phyloP scores from a whole-genome alignment of 2,329 filamentous ascomycete species.

The Sporothrix mexicana region DNA sequence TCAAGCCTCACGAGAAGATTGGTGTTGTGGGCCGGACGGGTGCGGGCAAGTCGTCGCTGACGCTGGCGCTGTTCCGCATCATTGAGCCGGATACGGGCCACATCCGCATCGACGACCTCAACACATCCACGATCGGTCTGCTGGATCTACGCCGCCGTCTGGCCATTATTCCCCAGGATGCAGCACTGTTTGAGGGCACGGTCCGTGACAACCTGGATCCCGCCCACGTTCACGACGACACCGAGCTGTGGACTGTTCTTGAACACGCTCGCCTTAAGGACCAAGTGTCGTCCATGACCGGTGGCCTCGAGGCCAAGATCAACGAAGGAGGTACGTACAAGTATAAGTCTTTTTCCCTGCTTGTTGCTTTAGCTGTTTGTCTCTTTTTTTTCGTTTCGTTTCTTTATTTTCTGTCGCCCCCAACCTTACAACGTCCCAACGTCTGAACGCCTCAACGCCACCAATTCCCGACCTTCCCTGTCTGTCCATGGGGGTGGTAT shows the following conservation, averaged over 20 bases:
- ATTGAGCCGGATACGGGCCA: slow-evolving; percentile 85
- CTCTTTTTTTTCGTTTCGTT: background rate
- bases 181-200: slow-evolving; percentile 75
- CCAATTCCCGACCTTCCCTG: background rate
- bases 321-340: slow-evolving; percentile 84
- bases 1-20: slow-evolving; percentile 97
- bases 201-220: slow-evolving; percentile 96
- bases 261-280: slow-evolving; percentile 95
- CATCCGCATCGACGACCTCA: slow-evolving; percentile 86
- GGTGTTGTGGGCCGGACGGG: slow-evolving; percentile 96
- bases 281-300: slow-evolving; percentile 83
- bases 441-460: background rate
- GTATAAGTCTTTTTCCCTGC: background rate
- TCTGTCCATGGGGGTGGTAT: slow-evolving; percentile 6
- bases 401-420: background rate
- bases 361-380: background rate
- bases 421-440: background rate
- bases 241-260: slow-evolving; percentile 91
- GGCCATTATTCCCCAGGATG: slow-evolving; percentile 97
- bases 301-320: slow-evolving; percentile 86
- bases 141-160: slow-evolving; percentile 86
- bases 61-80: slow-evolving; percentile 90
- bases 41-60: slow-evolving; percentile 93
- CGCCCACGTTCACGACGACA: slow-evolving; percentile 92
- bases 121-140: slow-evolving; percentile 89